Percentiles rank a stretch among this genome's conserved stretches.
These are phyloP conservation scores for Multifurca ochricompacta DNA, from an alignment of 768 basidiomycete genomes.

Conservation along the genomic window DNA sequence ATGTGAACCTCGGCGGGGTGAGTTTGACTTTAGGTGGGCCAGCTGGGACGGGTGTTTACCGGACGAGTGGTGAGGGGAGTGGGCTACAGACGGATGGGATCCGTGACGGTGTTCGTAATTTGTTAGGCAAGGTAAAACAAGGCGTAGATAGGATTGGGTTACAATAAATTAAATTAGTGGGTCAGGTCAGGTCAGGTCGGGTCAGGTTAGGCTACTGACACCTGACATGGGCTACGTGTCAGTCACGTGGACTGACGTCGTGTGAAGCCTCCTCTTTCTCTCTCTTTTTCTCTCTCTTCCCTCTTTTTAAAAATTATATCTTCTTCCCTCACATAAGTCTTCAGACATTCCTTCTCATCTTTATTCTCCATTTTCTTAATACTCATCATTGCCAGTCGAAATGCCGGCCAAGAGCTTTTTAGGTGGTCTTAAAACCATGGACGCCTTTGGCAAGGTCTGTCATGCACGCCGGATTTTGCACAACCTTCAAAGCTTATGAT, in stretches of 20 bases:
- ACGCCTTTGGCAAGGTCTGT: constrained; percentile 97
- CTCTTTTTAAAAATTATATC: not conserved
- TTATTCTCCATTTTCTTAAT: constrained; percentile 12
- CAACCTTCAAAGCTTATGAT: not conserved
- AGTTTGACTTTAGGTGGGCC: constrained; percentile 91
- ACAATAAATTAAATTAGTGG: constrained; percentile 22
- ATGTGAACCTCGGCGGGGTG: constrained; percentile 86
- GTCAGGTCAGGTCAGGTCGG: too few relatives aligned
- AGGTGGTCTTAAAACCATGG: constrained; percentile 77
- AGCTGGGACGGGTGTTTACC: constrained; percentile 75
- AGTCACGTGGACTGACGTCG: constrained; percentile 11
- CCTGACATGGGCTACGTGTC: not conserved
- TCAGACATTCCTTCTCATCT: too few relatives aligned
- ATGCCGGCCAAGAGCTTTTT: constrained; percentile 73
- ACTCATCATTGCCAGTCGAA: constrained; percentile 19
- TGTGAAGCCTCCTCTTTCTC: too few relatives aligned
- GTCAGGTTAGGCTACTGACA: too few relatives aligned
- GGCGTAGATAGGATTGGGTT: constrained; percentile 59
- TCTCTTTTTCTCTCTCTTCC: not conserved
- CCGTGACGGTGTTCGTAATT: constrained; percentile 77
- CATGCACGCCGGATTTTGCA: not conserved
- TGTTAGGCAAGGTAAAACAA: constrained; percentile 85
- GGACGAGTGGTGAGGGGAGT: constrained; percentile 60
- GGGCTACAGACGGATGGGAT: constrained; percentile 83
- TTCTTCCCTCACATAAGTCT: too few relatives aligned